These are phyloP conservation scores for Aspergillus fischeri DNA, from an alignment of 2,329 filamentous ascomycete genomes.

Conservation along the genomic window DNA sequence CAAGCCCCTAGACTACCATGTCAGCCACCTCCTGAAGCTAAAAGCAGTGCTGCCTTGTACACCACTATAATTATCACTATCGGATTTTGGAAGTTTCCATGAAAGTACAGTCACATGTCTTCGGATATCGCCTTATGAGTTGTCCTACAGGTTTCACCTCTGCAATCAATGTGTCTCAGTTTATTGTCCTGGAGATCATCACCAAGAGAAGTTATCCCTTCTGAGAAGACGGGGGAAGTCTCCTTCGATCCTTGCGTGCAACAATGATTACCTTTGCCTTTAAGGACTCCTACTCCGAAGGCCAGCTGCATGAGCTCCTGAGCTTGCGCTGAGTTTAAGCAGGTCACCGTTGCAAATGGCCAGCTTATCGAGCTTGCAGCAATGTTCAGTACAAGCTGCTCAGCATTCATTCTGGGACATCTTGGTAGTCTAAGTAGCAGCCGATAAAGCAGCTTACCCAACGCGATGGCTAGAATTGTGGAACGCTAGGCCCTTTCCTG, in stretches of 20 bases:
- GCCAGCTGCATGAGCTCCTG: neutral
- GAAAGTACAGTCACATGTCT: neutral
- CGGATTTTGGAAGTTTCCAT: neutral
- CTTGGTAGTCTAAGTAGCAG: neutral
- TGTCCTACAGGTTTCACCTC: no score
- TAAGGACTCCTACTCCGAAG: neutral
- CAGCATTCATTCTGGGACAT: neutral
- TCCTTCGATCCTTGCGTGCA: neutral
- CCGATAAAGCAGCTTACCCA: neutral
- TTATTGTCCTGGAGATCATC: neutral
- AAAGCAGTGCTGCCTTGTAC: neutral
- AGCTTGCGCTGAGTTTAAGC: neutral
- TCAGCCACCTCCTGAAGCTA: conserved; percentile 21
- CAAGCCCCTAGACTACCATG: conserved; percentile 5
- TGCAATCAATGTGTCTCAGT: neutral
- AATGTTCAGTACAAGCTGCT: neutral
- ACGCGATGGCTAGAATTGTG: no score
- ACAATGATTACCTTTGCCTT: neutral
- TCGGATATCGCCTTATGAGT: neutral
- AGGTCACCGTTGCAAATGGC: neutral
- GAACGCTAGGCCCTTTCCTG: no score
- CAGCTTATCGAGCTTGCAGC: neutral
- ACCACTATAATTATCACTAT: neutral
- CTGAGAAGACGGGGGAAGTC: neutral
- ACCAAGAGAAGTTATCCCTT: neutral